Conservation (phyloP, 306 rosid species). For the Lablab purpureus region DNA sequence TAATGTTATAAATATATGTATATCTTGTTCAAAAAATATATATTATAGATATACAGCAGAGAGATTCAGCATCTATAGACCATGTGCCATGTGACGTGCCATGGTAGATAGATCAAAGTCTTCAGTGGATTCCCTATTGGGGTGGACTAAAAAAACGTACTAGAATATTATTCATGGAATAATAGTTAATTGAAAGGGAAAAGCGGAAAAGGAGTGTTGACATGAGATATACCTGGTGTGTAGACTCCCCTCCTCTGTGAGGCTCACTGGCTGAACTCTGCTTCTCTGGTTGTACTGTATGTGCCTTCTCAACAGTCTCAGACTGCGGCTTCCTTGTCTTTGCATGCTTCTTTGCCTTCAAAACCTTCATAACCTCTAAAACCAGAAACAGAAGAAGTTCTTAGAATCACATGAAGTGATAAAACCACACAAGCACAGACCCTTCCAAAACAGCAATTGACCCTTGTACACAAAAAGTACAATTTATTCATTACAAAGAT, state of each 20-base stretch:
- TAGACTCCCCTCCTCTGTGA: slow-evolving; percentile 50
- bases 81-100: slow-evolving; percentile 41
- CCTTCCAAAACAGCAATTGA: background rate
- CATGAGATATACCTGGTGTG: slow-evolving; percentile 58
- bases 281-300: slow-evolving; percentile 33
- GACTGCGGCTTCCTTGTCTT: slow-evolving; percentile 69
- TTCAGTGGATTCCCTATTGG: slow-evolving; percentile 29
- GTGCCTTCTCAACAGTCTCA: slow-evolving; percentile 51
- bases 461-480: slow-evolving; percentile 21
- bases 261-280: slow-evolving; percentile 48
- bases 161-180: slow-evolving; percentile 35
- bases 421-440: slow-evolving; percentile 27
- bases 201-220: slow-evolving; percentile 29
- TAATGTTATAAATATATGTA: slow-evolving; percentile 1
- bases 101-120: slow-evolving; percentile 38
- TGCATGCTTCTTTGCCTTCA: slow-evolving; percentile 83
- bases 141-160: slow-evolving; percentile 4
- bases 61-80: slow-evolving; percentile 27
- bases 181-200: slow-evolving; percentile 7
- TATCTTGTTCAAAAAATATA: background rate
- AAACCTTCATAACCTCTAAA: slow-evolving; percentile 88
- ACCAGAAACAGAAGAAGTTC: slow-evolving; percentile 30
- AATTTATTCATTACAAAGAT: slow-evolving; percentile 16
- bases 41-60: background rate
- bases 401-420: slow-evolving; percentile 17